A percentile compares a stretch with the other conserved stretches of the same genome.
Evolutionary conservation across 495 filamentous ascomycete species (phyloP).

Genomic region (Xylaria palmicola): DNA sequence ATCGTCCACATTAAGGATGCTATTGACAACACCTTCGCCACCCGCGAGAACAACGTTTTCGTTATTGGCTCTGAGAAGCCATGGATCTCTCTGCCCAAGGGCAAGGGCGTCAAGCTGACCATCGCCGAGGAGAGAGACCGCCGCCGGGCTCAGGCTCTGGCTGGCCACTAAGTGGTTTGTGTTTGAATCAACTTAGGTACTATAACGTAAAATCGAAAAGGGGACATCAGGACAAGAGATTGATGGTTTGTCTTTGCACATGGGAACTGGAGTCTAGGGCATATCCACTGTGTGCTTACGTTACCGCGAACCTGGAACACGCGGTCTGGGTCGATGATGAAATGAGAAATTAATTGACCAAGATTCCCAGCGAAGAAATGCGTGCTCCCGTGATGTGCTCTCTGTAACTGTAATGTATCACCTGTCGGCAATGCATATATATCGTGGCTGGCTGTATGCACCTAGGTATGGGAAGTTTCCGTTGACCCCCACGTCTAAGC

Average conservation of each 20-base stretch:
- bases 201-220: slow-evolving; percentile 21
- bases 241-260: slow-evolving; percentile 30
- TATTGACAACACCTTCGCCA: slow-evolving; percentile 98
- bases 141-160: slow-evolving; percentile 75
- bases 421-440: not conserved
- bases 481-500: not conserved
- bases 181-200: not conserved
- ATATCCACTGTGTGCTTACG: slow-evolving; percentile 31
- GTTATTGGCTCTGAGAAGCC: slow-evolving; percentile 97
- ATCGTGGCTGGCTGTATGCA: not conserved
- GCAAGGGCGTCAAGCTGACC: slow-evolving; percentile 99
- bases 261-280: slow-evolving; percentile 38
- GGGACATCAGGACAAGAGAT: slow-evolving; percentile 28
- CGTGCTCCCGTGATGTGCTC: not conserved
- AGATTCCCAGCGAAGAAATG: slow-evolving; percentile 18
- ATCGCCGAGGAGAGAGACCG: slow-evolving; percentile 98
- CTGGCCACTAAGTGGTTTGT: slow-evolving; percentile 50
- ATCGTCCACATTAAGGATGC: slow-evolving; percentile 99
- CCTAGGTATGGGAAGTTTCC: no score
- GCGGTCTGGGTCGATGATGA: slow-evolving; percentile 35
- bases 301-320: slow-evolving; percentile 25
- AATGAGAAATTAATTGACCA: slow-evolving; percentile 37
- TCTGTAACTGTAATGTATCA: not conserved
- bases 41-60: slow-evolving; percentile 97
- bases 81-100: slow-evolving; percentile 98